Base-by-base conservation (phyloP, 495 filamentous ascomycete genomes). In the Cladorrhinum samala region DNA sequence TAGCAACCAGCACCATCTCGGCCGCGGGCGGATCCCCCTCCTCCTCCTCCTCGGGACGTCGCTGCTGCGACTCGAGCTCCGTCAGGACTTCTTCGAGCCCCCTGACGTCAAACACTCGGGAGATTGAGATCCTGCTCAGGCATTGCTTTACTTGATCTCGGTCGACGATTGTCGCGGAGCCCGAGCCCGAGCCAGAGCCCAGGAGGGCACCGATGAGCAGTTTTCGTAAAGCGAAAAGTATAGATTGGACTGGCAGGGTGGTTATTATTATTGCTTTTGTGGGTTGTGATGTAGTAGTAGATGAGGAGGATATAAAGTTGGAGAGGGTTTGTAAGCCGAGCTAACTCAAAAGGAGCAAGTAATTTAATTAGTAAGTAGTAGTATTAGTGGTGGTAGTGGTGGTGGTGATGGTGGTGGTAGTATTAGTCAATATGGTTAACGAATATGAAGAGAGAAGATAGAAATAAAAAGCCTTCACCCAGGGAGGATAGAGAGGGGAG, bases 91-190 rank as follows among this genome's bases (percentile, higher is more conserved):
- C 81, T 67, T 63, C 72, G 21, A 85, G 50, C 3, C 82, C 82
- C 49, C 78, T 72, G 17, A 81, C 58, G 55, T 86, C 81, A 60
- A 84, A 84, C 5, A 85, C 75, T 2, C 77, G 60, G 52, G 81
- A 77, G 37, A 86, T 74, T 19, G 68, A 70, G 8, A 83, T 69
- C 20, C 67, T 64, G 37, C 80, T 76, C 0, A 86, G 66, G 48
- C 72, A 72, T 33, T 50, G 54, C 43, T 60, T 58, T 7, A 70
- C 54, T 9, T 50, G 52, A 8, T 13, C 51, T 42, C 56, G 37
- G n/a, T n/a, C n/a, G n/a, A n/a, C n/a, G n/a, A n/a, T n/a, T n/a
- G n/a, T n/a, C n/a, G n/a, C n/a, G n/a, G n/a, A n/a, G n/a, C n/a
- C n/a, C n/a, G n/a, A n/a, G n/a, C n/a, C n/a, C n/a, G n/a, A n/a